Conservation (phyloP, 148 eudicot genomes). For the Spergularia marina region DNA sequence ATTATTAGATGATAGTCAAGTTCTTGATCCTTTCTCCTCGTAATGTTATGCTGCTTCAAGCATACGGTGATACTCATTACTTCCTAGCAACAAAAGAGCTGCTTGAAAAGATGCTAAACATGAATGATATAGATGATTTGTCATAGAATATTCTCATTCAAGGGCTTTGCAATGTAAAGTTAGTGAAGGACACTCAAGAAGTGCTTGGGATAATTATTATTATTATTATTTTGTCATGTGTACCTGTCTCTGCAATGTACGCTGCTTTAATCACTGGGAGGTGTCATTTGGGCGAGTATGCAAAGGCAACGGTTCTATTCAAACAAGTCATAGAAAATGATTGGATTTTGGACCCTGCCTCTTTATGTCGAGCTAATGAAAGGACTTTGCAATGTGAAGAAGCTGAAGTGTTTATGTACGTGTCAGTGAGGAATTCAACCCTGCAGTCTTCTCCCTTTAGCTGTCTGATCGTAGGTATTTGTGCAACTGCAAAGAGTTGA, state of each 20-base stretch:
- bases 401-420: slow-evolving; percentile 20
- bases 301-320: slow-evolving; percentile 45
- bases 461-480: slow-evolving; percentile 17
- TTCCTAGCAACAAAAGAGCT: slow-evolving; percentile 33
- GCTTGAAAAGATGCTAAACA: slow-evolving; percentile 42
- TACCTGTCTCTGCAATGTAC: slow-evolving; percentile 53
- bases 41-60: slow-evolving; percentile 50
- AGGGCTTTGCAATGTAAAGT: slow-evolving; percentile 38
- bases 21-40: slow-evolving; percentile 37
- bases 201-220: slow-evolving; percentile 56
- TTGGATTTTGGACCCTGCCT: slow-evolving; percentile 21
- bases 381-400: slow-evolving; percentile 22
- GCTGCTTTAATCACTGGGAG: slow-evolving; percentile 55
- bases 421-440: slow-evolving; percentile 18
- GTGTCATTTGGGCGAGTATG: slow-evolving; percentile 39
- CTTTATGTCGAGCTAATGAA: slow-evolving; percentile 19
- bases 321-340: slow-evolving; percentile 27
- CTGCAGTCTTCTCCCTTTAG: slow-evolving; percentile 19
- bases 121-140: slow-evolving; percentile 31
- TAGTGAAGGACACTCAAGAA: slow-evolving; percentile 36
- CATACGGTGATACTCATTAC: slow-evolving; percentile 36
- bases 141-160: slow-evolving; percentile 63
- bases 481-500: slow-evolving; percentile 13
- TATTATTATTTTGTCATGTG: no score
- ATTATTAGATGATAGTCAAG: slow-evolving; percentile 35